phyloP scores from a whole-genome alignment of 1,139 yeast genomes.

The Wickerhamiella infanticola region DNA sequence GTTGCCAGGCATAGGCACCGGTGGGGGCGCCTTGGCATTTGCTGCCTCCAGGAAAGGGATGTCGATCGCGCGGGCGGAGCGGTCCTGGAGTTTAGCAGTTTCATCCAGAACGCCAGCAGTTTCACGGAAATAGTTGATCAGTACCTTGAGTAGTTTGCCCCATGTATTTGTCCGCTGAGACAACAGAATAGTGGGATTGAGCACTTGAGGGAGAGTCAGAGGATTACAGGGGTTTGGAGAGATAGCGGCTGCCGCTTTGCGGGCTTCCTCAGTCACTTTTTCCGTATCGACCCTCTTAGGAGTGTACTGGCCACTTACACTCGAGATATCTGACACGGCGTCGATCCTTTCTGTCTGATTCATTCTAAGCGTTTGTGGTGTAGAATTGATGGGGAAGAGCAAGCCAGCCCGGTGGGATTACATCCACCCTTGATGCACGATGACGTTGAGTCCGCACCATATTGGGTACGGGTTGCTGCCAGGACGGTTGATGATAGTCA shows the following conservation, averaged over 20 bases:
- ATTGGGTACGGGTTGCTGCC: too few species aligned
- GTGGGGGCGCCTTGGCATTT: neutral
- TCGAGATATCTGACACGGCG: neutral
- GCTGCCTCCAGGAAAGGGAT: constrained; percentile 1
- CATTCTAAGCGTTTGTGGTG: neutral
- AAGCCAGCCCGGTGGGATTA: neutral
- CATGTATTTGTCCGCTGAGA: constrained; percentile 77
- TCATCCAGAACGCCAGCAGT: constrained; percentile 80
- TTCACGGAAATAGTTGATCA: constrained; percentile 61
- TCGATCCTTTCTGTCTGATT: neutral
- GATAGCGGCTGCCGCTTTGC: neutral
- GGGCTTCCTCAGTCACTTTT: neutral
- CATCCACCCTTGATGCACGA: neutral
- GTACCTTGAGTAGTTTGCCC: constrained; percentile 63
- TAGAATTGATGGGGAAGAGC: neutral
- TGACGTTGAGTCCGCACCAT: neutral
- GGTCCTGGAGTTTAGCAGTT: constrained; percentile 62
- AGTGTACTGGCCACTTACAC: neutral
- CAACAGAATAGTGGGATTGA: constrained; percentile 73
- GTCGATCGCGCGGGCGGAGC: constrained; percentile 65
- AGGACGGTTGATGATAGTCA: too few species aligned
- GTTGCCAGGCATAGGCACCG: constrained; percentile 1
- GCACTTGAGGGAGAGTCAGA: neutral
- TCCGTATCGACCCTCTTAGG: neutral
- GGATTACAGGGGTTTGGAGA: neutral